These are phyloP conservation scores for Candida khao-thaluensis DNA, from an alignment of 805 yeast genomes.

Conservation along the genomic window DNA sequence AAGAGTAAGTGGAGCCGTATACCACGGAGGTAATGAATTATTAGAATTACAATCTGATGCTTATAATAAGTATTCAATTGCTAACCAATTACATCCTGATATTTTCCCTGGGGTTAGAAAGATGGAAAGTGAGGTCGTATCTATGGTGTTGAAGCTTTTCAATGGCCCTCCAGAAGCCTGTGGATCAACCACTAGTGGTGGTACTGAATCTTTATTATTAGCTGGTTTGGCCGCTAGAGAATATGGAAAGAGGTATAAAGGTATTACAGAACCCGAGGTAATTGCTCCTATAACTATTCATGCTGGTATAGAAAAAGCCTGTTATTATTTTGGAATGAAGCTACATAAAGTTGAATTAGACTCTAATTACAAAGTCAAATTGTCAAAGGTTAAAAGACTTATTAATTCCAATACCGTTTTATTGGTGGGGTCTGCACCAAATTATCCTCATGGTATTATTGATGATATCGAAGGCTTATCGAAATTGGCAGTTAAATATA, in stretches of 20 bases:
- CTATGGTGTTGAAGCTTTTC: conserved; percentile 81
- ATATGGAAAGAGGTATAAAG: conserved; percentile 56
- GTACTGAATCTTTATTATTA: conserved; percentile 87
- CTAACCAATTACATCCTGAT: conserved; percentile 96
- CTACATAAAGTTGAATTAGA: conserved; percentile 78
- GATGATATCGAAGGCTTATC: conserved; percentile 82
- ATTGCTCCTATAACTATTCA: conserved; percentile 88
- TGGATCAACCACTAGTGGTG: conserved; percentile 91
- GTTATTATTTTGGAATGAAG: conserved; percentile 84
- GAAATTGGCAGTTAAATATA: conserved; percentile 56
- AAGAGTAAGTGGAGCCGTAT: conserved; percentile 90
- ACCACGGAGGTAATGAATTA: conserved; percentile 88
- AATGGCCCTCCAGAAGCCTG: conserved; percentile 62
- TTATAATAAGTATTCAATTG: conserved; percentile 72
- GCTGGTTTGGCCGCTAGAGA: conserved; percentile 89
- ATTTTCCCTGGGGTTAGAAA: conserved; percentile 95
- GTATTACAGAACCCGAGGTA: conserved; percentile 74
- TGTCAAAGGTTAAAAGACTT: conserved; percentile 56
- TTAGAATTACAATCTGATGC: conserved; percentile 74
- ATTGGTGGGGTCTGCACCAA: conserved; percentile 92
- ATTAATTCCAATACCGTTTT: conserved; percentile 80
- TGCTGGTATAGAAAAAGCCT: conserved; percentile 94
- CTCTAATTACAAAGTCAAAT: conserved; percentile 63
- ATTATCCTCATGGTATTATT: conserved; percentile 93
- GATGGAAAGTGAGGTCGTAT: conserved; percentile 93